These are phyloP conservation scores for Stellera chamaejasme DNA, from an alignment of 345 rosid species.

Conservation along the genomic window DNA sequence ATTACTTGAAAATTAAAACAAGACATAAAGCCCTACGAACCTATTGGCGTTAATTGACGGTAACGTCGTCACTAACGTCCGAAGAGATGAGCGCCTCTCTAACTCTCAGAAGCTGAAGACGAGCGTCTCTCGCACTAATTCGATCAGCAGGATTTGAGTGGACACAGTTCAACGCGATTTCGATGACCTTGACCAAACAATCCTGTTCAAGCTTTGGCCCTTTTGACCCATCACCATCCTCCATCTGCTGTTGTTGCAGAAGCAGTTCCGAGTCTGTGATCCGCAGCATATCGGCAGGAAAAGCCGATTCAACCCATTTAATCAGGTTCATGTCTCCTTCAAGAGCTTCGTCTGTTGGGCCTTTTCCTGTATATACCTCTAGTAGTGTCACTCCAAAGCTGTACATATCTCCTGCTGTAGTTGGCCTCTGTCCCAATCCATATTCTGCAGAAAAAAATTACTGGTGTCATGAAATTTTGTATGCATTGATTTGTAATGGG, in stretches of 20 bases:
- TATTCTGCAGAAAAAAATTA: conserved; percentile 27
- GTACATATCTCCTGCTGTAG: conserved; percentile 44
- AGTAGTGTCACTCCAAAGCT: conserved; percentile 35
- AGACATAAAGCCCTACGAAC: too few species aligned
- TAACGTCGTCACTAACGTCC: too few species aligned
- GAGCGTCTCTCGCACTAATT: conserved; percentile 30
- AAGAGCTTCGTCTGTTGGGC: conserved; percentile 32
- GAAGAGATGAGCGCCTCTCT: not conserved
- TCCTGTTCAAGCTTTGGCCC: not conserved
- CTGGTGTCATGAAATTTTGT: too few species aligned
- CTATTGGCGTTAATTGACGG: too few species aligned
- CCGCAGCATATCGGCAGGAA: conserved; percentile 11
- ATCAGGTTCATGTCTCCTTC: conserved; percentile 24
- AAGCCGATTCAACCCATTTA: conserved; percentile 27
- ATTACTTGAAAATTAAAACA: too few species aligned
- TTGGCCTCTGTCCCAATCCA: conserved; percentile 36
- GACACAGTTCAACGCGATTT: conserved; percentile 35
- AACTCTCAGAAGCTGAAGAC: conserved; percentile 20
- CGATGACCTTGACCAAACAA: conserved; percentile 25
- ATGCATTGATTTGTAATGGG: too few species aligned
- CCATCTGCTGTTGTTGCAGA: not conserved
- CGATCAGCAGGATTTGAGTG: conserved; percentile 25
- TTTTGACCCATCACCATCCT: not conserved
- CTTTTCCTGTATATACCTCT: conserved; percentile 33
- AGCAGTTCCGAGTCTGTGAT: conserved; percentile 31